A percentile compares a stretch with the other conserved stretches of the same genome.
Evolutionary conservation across 768 basidiomycete genomes (phyloP).

Genomic region (Psilocybe cyanescens): DNA sequence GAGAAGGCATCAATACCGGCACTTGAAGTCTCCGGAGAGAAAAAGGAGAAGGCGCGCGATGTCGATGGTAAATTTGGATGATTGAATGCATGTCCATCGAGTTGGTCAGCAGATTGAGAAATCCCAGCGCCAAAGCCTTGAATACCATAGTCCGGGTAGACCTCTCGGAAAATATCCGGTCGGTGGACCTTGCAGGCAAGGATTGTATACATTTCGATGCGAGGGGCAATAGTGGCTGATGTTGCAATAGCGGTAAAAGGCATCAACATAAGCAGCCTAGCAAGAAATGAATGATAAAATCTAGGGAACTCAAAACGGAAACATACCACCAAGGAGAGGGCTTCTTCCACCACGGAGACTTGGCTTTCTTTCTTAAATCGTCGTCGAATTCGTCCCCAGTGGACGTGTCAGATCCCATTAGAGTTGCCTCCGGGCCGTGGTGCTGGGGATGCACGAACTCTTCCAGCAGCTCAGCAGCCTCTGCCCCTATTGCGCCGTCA

Average conservation of each 20-base stretch:
- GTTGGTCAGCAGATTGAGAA: background rate
- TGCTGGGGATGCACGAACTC: constrained; percentile 44
- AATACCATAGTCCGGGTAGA: constrained; percentile 19
- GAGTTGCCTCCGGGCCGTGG: constrained; percentile 24
- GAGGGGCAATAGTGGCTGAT: constrained; percentile 66
- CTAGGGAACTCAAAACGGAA: background rate
- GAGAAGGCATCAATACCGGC: background rate
- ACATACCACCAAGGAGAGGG: constrained; percentile 77
- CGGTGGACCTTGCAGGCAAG: constrained; percentile 71
- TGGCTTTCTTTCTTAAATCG: constrained; percentile 29
- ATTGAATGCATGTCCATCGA: background rate
- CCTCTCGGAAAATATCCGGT: constrained; percentile 51
- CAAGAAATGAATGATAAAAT: background rate
- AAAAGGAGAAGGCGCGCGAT: background rate
- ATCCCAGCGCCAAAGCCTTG: constrained; percentile 3
- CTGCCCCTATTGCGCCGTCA: constrained; percentile 49
- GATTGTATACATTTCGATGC: constrained; percentile 71
- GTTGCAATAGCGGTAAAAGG: constrained; percentile 60
- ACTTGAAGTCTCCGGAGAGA: background rate
- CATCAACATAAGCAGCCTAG: constrained; percentile 60
- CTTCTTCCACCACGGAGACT: constrained; percentile 73
- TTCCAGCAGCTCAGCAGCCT: constrained; percentile 48
- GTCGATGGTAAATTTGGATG: background rate
- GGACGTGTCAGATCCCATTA: constrained; percentile 10
- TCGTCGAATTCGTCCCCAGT: constrained; percentile 12